A percentile compares a stretch with the other conserved stretches of the same genome.
Conservation (phyloP, 202 grass and related monocot genomes). For the Setaria viridis region DNA sequence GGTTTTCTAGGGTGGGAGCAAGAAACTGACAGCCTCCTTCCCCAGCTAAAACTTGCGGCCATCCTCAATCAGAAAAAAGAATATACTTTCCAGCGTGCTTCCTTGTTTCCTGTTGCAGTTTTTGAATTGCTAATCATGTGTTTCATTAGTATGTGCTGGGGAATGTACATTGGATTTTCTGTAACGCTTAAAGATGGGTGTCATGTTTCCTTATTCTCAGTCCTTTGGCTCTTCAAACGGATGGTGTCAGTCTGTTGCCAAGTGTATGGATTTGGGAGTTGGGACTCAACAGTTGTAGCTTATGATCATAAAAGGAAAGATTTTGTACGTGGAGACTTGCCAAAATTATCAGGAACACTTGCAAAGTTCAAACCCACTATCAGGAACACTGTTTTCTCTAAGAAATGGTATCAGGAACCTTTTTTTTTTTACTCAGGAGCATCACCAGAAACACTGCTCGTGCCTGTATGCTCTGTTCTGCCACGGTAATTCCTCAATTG, state of each 20-base stretch:
- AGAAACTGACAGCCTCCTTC: conserved; percentile 46
- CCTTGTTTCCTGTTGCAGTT: background rate
- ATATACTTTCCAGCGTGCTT: background rate
- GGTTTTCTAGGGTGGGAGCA: conserved; percentile 61
- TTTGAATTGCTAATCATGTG: background rate
- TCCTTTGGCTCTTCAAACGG: background rate
- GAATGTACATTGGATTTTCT: conserved; percentile 22
- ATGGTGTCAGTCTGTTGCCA: background rate
- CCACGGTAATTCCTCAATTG: too few species aligned
- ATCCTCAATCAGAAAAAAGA: background rate
- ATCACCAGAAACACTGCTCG: too few species aligned
- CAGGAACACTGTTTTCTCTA: too few species aligned
- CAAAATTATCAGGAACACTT: background rate
- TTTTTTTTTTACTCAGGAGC: too few species aligned
- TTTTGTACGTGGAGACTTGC: background rate
- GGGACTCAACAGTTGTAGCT: background rate
- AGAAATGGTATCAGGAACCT: too few species aligned
- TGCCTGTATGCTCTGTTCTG: too few species aligned
- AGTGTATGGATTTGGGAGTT: background rate
- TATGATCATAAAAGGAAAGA: too few species aligned
- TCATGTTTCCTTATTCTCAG: background rate
- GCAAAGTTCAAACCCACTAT: background rate
- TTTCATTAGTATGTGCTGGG: background rate
- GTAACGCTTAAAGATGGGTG: background rate
- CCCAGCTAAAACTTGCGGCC: background rate